Evolutionary conservation across 371 early-diverging fungal genomes (phyloP), one percentile per base, ranked within the genome.

Genomic region (Nosema muscidifuracis): DNA sequence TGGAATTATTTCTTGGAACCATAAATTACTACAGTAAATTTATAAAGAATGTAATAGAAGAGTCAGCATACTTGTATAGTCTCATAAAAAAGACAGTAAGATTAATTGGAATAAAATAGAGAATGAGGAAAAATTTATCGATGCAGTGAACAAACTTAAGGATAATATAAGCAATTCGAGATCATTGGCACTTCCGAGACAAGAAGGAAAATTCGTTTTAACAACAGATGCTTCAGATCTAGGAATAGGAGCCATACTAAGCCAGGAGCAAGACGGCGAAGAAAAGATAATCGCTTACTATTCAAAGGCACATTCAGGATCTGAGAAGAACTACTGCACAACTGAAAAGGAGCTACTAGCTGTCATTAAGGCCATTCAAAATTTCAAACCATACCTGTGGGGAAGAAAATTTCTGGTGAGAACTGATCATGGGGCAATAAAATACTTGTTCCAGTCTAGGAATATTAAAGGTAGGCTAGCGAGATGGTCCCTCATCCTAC

Each of bases 181-280:
- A n/a, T 6, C 12, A 10, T 31, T 31, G 30, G 31, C 36, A 4
- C 42, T 53, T 18, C 68, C 77, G 42, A 64, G 63, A 26, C 6
- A 3, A 36, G 57, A 51, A 10, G 40, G 69, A 16, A 40, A 36
- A 34, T 73, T 53, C 50, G 63, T 70, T 28, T 38, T 77, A 10
- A 69, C 28, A 6, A 68, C 77, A 12, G 77, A 75, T 47, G 77
- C 77, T 1, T 60, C 33, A 13, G 40, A 69, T 4, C 2, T 4
- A 13, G 56, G 55, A 18, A 38, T 30, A 9, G 77, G 75, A 7
- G 68, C 65, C 7, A 56, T 69, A 2, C 42, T 77, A 24, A 38
- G 20, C 6, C 77, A 77, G 20, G 26, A 13, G 6, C n/a, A 31
- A 16, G 43, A 30, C 33, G 61, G 61, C 6, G 26, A 42, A 34